These are phyloP conservation scores for Zygnema cylindricum DNA, from an alignment of 139 green algal species.

Conservation along the genomic window DNA sequence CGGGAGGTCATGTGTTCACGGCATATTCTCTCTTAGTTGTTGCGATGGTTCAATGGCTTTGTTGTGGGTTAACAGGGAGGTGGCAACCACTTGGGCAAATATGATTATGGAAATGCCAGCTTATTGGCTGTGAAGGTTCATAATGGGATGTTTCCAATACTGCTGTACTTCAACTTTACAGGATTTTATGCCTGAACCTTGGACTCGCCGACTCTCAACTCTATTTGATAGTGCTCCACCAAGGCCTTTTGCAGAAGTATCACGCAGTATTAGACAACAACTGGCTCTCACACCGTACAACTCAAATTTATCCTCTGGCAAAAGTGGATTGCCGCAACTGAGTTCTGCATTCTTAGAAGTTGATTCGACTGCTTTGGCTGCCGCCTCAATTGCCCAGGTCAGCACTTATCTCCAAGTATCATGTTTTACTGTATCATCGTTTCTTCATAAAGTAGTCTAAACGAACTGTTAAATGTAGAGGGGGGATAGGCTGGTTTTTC, in stretches of 20 bases:
- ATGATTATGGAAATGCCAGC: too few species aligned
- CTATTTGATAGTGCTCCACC: slow-evolving; percentile 57
- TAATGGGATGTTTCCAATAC: background rate
- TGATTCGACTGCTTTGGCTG: slow-evolving; percentile 33
- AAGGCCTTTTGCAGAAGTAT: slow-evolving; percentile 45
- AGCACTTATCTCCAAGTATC: too few species aligned
- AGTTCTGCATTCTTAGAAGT: slow-evolving; percentile 7
- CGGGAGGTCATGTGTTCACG: too few species aligned
- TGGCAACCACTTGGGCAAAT: too few species aligned
- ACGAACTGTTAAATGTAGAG: too few species aligned
- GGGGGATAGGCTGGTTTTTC: too few species aligned
- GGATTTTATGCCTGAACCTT: slow-evolving; percentile 59
- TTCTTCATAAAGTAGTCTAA: too few species aligned
- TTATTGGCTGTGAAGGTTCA: too few species aligned
- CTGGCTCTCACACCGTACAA: slow-evolving; percentile 6
- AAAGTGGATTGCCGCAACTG: background rate
- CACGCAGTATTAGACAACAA: slow-evolving; percentile 31
- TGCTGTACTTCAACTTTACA: slow-evolving; percentile 8
- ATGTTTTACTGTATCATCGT: too few species aligned
- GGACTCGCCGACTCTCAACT: slow-evolving; percentile 41
- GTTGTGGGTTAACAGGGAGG: too few species aligned
- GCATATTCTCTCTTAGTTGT: too few species aligned
- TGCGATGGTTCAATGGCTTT: too few species aligned
- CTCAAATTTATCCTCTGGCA: background rate
- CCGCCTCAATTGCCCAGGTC: slow-evolving; percentile 59